Base-by-base conservation (phyloP, 805 yeast species). In the Brettanomyces nanus region DNA sequence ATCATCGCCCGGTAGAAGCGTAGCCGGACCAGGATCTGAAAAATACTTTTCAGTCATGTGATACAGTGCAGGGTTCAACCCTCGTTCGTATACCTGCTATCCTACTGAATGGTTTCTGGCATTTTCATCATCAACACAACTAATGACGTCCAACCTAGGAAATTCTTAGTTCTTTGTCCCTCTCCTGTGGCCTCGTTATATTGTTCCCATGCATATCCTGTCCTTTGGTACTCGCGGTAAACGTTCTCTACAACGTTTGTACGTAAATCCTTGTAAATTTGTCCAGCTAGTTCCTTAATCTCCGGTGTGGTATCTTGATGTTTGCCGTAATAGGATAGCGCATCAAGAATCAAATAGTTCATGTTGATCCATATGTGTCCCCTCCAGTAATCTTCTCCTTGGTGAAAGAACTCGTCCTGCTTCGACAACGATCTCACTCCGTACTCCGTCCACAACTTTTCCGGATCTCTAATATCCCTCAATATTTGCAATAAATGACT, bases 351-450 rank as follows among this genome's bases (percentile, higher is more conserved):
- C 58, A 92, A 63, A 53, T 86, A 90, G 63, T 92, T 92, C 52
- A 92, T 83, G 56, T 87, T 84, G 48, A 87, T 67, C 97, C 97
- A 92, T 20, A 92, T 69, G 15, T 94, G 85, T 1, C 96, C 92
- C 45, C 95, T 73, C 98, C 98, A 92, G 63, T 92, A 92, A 59
- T 90, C 80, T 53, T 92, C 98, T 6, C 71, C 90, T 0, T 79
- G 73, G 39, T 82, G 82, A 61, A 81, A 92, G 41, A 53, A 62
- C 17, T 63, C 63, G 49, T 84, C 89, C 4, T 67, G 48, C 49
- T 75, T 77, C 1, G 95, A 83, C 27, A 92, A 63, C 0, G 95
- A 83, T 45, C 95, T 68, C 27, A 92, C 65, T 11, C 98, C 98
- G 47, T 55, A 86, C 1, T 70, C 71, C 6, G 85, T 62, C 83